Conservation (phyloP, 2,329 filamentous ascomycete genomes). For the Stachybotrys elegans region DNA sequence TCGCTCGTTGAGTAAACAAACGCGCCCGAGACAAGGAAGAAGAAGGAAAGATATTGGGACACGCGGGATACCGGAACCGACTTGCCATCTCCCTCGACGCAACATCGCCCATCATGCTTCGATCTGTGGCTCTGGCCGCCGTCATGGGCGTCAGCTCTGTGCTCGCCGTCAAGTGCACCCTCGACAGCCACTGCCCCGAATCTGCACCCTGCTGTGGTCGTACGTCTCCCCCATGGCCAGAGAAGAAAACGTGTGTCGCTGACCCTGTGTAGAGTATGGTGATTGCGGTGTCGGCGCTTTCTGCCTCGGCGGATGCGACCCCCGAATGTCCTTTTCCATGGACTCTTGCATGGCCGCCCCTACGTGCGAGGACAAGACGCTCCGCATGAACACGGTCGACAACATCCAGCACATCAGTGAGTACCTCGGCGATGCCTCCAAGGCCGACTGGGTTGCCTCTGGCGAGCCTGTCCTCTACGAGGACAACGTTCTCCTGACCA, state of each 20-base stretch:
- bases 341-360: constrained; percentile 83
- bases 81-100: no score
- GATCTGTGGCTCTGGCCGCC: constrained; percentile 22
- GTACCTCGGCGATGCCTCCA: constrained; percentile 79
- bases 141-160: constrained; percentile 26
- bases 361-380: constrained; percentile 69
- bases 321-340: constrained; percentile 73
- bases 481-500: constrained; percentile 75
- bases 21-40: not conserved
- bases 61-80: no score
- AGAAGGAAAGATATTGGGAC: not conserved
- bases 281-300: constrained; percentile 90
- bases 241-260: no score
- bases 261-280: constrained; percentile 66
- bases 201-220: constrained; percentile 74
- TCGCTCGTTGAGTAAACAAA: no score
- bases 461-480: constrained; percentile 67
- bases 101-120: constrained; percentile 23
- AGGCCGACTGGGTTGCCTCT: constrained; percentile 83
- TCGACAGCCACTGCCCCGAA: constrained; percentile 61
- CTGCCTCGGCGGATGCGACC: constrained; percentile 94
- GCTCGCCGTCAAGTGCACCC: constrained; percentile 35
- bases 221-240: constrained; percentile 42
- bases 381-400: constrained; percentile 69
- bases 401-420: constrained; percentile 64